Conservation (phyloP, 352 stramenopile genomes). For the Globisporangium camurandrum region DNA sequence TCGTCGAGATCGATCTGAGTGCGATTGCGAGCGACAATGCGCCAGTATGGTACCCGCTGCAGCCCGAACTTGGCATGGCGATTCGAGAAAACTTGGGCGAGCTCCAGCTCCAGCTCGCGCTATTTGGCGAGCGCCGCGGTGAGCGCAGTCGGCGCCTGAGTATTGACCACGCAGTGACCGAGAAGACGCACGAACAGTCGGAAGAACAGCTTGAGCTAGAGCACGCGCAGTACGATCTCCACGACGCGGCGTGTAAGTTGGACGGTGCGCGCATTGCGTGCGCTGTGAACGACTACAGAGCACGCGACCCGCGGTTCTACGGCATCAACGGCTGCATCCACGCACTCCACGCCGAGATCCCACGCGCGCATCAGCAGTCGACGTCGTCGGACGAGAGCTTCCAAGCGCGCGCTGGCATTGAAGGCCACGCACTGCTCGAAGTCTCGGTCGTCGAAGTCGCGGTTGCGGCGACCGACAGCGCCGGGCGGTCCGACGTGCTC, state of each 20-base stretch:
- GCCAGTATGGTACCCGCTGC: slow-evolving; percentile 39
- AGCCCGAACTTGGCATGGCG: slow-evolving; percentile 36
- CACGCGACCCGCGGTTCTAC: slow-evolving; percentile 62
- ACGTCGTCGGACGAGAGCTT: slow-evolving; percentile 50
- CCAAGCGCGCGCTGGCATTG: slow-evolving; percentile 37
- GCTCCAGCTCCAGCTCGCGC: slow-evolving; percentile 41
- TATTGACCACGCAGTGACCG: slow-evolving; percentile 45
- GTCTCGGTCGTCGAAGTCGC: slow-evolving; percentile 35
- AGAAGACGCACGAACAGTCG: slow-evolving; percentile 53
- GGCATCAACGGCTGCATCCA: slow-evolving; percentile 77
- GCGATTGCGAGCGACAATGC: slow-evolving; percentile 38
- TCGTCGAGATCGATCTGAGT: slow-evolving; percentile 36
- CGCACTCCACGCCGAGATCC: slow-evolving; percentile 50
- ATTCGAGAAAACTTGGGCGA: slow-evolving; percentile 37
- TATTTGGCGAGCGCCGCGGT: slow-evolving; percentile 53
- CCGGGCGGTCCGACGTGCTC: slow-evolving; percentile 20
- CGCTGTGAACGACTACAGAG: slow-evolving; percentile 50
- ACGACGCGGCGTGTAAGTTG: slow-evolving; percentile 60
- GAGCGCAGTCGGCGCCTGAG: slow-evolving; percentile 39
- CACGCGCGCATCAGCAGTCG: slow-evolving; percentile 45
- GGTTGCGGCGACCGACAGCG: slow-evolving; percentile 12
- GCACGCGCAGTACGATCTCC: slow-evolving; percentile 51
- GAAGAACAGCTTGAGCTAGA: slow-evolving; percentile 58
- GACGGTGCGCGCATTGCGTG: slow-evolving; percentile 63
- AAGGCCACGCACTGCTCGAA: slow-evolving; percentile 55